Conservation (phyloP, 2,329 filamentous ascomycete genomes). For the Aspergillus pseudoglaucus region DNA sequence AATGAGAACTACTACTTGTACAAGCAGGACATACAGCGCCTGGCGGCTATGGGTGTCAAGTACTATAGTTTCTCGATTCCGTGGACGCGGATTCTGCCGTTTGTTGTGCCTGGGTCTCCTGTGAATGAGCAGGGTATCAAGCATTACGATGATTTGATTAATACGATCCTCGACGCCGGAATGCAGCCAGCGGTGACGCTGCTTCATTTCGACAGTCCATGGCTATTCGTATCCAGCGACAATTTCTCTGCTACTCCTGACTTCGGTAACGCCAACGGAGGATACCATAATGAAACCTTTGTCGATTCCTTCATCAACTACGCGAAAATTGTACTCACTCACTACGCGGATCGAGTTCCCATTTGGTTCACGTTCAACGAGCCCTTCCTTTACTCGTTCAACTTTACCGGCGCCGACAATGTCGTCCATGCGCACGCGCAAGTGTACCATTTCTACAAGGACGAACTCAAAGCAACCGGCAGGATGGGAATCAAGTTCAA, state of each 20-base stretch:
- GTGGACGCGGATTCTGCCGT: constrained; percentile 46
- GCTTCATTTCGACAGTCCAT: constrained; percentile 24
- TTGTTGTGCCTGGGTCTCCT: constrained; percentile 37
- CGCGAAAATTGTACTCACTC: constrained; percentile 31
- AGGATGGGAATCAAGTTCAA: constrained; percentile 39
- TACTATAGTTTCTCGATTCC: constrained; percentile 43
- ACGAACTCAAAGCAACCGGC: constrained; percentile 39
- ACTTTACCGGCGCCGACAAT: constrained; percentile 47
- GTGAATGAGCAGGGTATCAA: constrained; percentile 42
- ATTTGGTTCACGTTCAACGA: constrained; percentile 41
- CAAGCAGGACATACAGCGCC: constrained; percentile 40
- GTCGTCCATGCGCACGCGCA: constrained; percentile 39
- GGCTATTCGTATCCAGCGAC: constrained; percentile 16
- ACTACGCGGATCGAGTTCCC: constrained; percentile 34
- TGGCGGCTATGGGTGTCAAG: constrained; percentile 34
- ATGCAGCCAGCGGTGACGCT: constrained; percentile 42
- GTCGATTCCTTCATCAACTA: constrained; percentile 36
- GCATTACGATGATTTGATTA: constrained; percentile 46
- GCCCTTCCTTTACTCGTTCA: constrained; percentile 30
- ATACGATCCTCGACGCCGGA: constrained; percentile 36
- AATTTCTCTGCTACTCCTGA: constrained; percentile 13
- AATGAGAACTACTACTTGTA: constrained; percentile 47
- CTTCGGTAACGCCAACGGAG: constrained; percentile 22
- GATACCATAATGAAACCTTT: constrained; percentile 35
- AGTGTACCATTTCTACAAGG: constrained; percentile 36